Evolutionary conservation across 2,329 filamentous ascomycete genomes (phyloP), one percentile per base, ranked within the genome.

Genomic region (Cercospora janseana): DNA sequence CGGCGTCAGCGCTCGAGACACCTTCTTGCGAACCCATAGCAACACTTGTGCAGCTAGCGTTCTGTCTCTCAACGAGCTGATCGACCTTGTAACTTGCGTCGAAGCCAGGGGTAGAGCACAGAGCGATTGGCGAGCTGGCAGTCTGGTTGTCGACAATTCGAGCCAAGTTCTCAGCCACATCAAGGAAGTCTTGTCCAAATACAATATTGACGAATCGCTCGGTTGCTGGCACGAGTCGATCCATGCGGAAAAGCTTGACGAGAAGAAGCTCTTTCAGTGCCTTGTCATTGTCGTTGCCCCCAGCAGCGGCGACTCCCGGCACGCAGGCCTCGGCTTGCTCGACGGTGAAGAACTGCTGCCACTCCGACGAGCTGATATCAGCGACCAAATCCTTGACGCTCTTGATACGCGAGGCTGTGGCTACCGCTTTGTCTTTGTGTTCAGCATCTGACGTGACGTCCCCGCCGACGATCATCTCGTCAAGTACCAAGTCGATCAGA

Each of bases 61-160:
- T 81, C 69, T 83, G 85, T 59, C 88, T 82, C 70, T 95, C 88
- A 23, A 97, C 94, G 46, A 98, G 78, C 54, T 85, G 89, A 69
- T 98, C 93, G 53, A 98, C 93, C 77, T 98, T 98, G 82, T 97
- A 98, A 68, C 89, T 95, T 46, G 94, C 94, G 70, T 98, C 93
- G 68, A 98, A 98, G 28, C 93, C 93, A 53, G 92, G 90, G 64
- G 87, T 96, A 4, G 93, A 98, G 63, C 92, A 92, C 27, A 98
- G 80, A 3, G 93, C 87, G 60, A 98, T 87, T 7, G 93, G 93
- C 2, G 88, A 84, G 24, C 83, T 88, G 23, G 92, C 84, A 4
- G 85, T 85, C 45, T 95, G 89, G 69, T 95, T 86, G 44, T 84
- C 80, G 49, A 95, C 87, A 13, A 93, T 92, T 52, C 87, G 82